Evolutionary conservation across 331 rosid genomes (phyloP).

Genomic region (Pyrus hybrid): DNA sequence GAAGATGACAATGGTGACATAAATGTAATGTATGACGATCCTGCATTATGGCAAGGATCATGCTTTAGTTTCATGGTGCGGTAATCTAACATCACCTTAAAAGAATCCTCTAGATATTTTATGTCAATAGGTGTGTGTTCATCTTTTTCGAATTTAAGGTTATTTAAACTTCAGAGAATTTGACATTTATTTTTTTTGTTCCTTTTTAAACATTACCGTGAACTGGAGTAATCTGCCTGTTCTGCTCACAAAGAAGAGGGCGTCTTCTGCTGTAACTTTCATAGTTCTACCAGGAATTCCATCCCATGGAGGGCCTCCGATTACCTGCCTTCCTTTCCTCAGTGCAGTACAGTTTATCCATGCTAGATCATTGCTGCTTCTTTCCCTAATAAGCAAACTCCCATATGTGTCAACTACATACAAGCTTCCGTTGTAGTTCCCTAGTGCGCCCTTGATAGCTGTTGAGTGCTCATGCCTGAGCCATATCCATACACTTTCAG

Average conservation of each 20-base stretch:
- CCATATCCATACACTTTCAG: conserved; percentile 83
- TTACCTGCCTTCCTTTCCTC: conserved; percentile 50
- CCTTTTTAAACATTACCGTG: conserved; percentile 43
- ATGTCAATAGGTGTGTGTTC: neutral
- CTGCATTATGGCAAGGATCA: neutral
- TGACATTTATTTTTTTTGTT: neutral
- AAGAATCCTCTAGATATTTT: neutral
- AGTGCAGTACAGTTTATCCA: conserved; percentile 77
- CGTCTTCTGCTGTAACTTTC: conserved; percentile 61
- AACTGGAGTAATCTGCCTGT: conserved; percentile 69
- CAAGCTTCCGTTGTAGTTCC: conserved; percentile 82
- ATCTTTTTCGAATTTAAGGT: neutral
- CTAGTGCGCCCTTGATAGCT: conserved; percentile 61
- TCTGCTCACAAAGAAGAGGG: conserved; percentile 79
- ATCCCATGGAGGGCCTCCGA: conserved; percentile 92
- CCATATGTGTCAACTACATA: conserved; percentile 65
- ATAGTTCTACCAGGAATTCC: conserved; percentile 40
- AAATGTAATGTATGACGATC: neutral
- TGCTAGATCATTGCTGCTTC: conserved; percentile 47
- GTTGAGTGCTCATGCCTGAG: conserved; percentile 73
- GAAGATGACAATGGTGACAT: neutral
- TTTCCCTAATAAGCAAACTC: conserved; percentile 73
- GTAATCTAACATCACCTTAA: neutral
- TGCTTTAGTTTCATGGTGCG: neutral
- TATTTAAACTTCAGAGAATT: neutral